These are phyloP conservation scores for Psilocybe mexicana DNA, from an alignment of 1,284 basidiomycete genomes.

Conservation along the genomic window DNA sequence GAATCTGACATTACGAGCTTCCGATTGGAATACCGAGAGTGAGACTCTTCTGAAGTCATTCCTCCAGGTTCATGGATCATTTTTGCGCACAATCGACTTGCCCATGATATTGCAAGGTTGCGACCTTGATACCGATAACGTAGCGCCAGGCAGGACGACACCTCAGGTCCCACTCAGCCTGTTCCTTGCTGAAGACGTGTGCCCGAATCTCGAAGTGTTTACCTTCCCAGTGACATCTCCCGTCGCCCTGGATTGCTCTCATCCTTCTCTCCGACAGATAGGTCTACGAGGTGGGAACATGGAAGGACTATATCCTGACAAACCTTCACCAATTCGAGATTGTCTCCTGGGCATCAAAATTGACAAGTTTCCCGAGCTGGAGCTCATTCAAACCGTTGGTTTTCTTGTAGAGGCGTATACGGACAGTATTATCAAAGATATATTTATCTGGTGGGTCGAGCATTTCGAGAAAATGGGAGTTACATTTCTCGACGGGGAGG, in stretches of 20 bases:
- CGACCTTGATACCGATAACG: slow-evolving; percentile 32
- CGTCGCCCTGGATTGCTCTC: slow-evolving; percentile 30
- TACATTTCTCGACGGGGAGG: slow-evolving; percentile 54
- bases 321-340: slow-evolving; percentile 31
- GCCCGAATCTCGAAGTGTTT: slow-evolving; percentile 46
- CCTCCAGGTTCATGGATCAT: slow-evolving; percentile 41
- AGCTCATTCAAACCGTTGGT: slow-evolving; percentile 46
- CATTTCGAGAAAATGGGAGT: slow-evolving; percentile 46
- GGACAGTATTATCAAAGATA: slow-evolving; percentile 44
- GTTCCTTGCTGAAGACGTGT: slow-evolving; percentile 41
- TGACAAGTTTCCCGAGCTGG: slow-evolving; percentile 43
- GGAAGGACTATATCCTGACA: slow-evolving; percentile 45
- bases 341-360: slow-evolving; percentile 46
- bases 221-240: slow-evolving; percentile 39
- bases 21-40: slow-evolving; percentile 17
- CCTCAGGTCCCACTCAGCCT: slow-evolving; percentile 39
- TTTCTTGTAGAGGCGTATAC: slow-evolving; percentile 46
- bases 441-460: slow-evolving; percentile 57
- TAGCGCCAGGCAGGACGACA: slow-evolving; percentile 27
- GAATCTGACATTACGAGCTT: slow-evolving; percentile 37
- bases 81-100: slow-evolving; percentile 42
- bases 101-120: slow-evolving; percentile 36
- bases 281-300: slow-evolving; percentile 44
- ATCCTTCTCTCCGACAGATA: slow-evolving; percentile 43
- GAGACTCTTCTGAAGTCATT: slow-evolving; percentile 34